phyloP scores from a whole-genome alignment of 1,139 yeast species.

The Scheffersomyces titani region DNA sequence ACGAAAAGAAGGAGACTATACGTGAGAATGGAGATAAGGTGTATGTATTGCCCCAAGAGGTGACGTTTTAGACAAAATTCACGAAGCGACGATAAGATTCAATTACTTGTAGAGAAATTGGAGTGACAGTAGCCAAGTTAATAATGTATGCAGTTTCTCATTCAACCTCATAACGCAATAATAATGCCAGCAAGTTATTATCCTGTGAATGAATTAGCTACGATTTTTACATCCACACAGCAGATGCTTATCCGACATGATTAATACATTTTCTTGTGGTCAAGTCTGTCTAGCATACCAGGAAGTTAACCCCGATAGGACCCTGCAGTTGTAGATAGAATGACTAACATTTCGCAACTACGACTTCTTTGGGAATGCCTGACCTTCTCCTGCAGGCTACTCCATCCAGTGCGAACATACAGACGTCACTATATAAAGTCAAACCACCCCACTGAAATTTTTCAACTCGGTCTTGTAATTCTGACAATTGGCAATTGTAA shows the following conservation, averaged over 20 bases:
- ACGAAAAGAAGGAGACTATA: conserved; percentile 49
- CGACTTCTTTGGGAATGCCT: not conserved
- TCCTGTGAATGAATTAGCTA: no score
- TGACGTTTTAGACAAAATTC: conserved; percentile 34
- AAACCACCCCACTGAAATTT: not conserved
- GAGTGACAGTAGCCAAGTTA: not conserved
- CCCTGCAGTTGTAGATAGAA: not conserved
- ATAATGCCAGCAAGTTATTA: no score
- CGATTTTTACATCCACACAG: not conserved
- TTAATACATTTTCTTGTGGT: not conserved
- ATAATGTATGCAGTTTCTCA: not conserved
- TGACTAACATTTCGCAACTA: not conserved
- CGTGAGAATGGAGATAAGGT: conserved; percentile 59
- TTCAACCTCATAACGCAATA: not conserved
- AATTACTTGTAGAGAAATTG: not conserved
- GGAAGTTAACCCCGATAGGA: not conserved
- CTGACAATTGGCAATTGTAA: not conserved
- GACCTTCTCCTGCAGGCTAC: conserved; percentile 3
- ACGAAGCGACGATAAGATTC: not conserved
- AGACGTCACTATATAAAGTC: not conserved
- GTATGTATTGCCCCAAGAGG: conserved; percentile 64
- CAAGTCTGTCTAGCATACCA: not conserved
- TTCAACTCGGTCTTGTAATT: not conserved
- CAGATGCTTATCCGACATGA: not conserved
- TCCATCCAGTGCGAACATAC: not conserved